Evolutionary conservation across 2,329 filamentous ascomycete species (phyloP), one percentile per base, ranked within the genome.

Genomic region (Trichothecium sympodiale): DNA sequence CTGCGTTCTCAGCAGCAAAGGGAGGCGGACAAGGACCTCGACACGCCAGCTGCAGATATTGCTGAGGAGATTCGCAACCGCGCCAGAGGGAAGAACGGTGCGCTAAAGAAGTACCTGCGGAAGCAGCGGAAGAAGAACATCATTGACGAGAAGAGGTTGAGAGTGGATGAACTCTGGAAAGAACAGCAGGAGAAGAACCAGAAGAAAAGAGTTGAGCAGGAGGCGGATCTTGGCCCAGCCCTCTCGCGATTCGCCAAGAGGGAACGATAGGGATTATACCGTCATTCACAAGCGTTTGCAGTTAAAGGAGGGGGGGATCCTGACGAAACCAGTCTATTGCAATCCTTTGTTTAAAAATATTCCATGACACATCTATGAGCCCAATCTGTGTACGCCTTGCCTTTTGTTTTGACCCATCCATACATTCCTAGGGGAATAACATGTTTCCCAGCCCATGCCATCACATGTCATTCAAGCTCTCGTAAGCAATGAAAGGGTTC

Each of bases 111-210:
- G 57, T 88, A 93, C 55, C 60, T 96, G 52, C 69, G 91, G 46
- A 96, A 96, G 76, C 88, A 91, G 64, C 79, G 85, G 31, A 80
- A 81, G 52, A 85, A 82, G 70, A 96, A 96, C 57, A 76, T 98
- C 39, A 87, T 98, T 56, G 91, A 98, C 65, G 91, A 95, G 69
- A 88, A 89, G 72, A 80, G 83, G 53, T 61, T 94, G 57, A 79
- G 80, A 54, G 80, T 88, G 33, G 84, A 95, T 56, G 84, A 87
- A 60, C 67, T 94, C 55, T 79, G 81, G 65, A 77, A 80, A 46
- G 75, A 81, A 56, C 76, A 75, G 56, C 73, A 80, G 47, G 72
- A 79, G 54, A 74, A 78, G 50, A 78, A 71, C 50, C 62, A 80
- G 47, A 70, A 75, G 50, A 71, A 74, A 60, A 61, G 64, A 33